phyloP scores from a whole-genome alignment of 352 stramenopile species.

The Phytophthora boehmeriae region DNA sequence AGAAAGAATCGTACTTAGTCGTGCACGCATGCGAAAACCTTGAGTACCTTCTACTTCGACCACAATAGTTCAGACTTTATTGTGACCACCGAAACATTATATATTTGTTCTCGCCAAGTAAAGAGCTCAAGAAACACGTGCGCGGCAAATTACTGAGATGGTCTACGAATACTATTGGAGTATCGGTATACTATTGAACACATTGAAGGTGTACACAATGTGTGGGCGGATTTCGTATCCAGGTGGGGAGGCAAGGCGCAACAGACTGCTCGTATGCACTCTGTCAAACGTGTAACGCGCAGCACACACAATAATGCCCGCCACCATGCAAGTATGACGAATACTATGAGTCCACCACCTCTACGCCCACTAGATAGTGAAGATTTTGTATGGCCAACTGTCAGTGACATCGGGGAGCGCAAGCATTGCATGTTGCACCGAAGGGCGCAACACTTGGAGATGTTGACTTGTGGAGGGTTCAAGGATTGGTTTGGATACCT shows the following conservation, averaged over 20 bases:
- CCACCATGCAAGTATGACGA: too few relatives aligned
- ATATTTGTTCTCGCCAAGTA: background rate
- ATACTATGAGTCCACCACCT: too few relatives aligned
- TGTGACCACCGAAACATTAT: conserved; percentile 1
- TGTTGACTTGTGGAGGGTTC: background rate
- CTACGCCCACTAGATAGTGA: background rate
- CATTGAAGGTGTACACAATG: too few relatives aligned
- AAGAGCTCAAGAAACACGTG: background rate
- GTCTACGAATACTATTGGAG: background rate
- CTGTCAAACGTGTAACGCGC: background rate
- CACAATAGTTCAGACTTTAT: background rate
- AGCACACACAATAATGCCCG: background rate
- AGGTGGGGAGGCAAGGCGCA: background rate
- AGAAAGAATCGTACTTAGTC: background rate
- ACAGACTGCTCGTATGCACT: background rate
- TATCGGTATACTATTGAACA: background rate
- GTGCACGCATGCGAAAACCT: background rate
- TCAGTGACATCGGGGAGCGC: background rate
- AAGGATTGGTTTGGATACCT: background rate
- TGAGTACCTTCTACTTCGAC: background rate
- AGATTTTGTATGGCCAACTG: background rate
- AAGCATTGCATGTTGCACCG: background rate
- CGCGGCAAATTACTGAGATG: background rate
- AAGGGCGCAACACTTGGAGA: background rate
- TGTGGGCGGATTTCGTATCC: conserved; percentile 6